Conservation (phyloP, 768 basidiomycete genomes). For the Mycena venus region DNA sequence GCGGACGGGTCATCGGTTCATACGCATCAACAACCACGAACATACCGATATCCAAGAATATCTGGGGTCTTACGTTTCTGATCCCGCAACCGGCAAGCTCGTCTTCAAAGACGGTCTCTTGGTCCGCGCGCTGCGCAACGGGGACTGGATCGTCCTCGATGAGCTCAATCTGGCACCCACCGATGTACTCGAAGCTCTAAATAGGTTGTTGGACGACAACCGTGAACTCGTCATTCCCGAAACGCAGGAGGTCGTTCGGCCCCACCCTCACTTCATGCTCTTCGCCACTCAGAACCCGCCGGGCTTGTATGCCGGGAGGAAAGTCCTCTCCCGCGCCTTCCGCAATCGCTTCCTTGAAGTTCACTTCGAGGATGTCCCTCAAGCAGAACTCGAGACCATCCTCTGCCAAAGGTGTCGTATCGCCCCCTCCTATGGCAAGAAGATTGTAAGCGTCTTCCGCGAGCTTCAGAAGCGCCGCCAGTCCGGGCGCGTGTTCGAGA, state of each 20-base stretch:
- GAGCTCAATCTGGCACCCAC: conserved; percentile 98
- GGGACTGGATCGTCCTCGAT: conserved; percentile 98
- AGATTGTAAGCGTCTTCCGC: conserved; percentile 91
- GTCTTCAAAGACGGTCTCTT: conserved; percentile 95
- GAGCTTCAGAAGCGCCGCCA: conserved; percentile 95
- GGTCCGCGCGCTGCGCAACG: conserved; percentile 90
- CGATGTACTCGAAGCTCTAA: conserved; percentile 97
- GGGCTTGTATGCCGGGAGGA: conserved; percentile 94
- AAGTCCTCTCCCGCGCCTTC: conserved; percentile 95
- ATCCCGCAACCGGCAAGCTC: conserved; percentile 92
- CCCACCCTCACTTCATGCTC: conserved; percentile 96
- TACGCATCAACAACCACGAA: conserved; percentile 99
- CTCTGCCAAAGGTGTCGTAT: conserved; percentile 93
- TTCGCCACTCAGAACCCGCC: conserved; percentile 99
- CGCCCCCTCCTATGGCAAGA: conserved; percentile 92
- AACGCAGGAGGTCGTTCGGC: conserved; percentile 93
- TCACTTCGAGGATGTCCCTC: conserved; percentile 97
- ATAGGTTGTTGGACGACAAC: conserved; percentile 96
- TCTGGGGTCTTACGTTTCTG: conserved; percentile 95
- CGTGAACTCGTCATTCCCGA: conserved; percentile 96
- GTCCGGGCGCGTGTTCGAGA: conserved; percentile 93
- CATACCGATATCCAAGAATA: conserved; percentile 99
- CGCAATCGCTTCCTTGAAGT: conserved; percentile 98
- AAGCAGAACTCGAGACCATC: conserved; percentile 92
- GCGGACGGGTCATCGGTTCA: conserved; percentile 93